These are phyloP conservation scores for Poronia punctata DNA, from an alignment of 495 filamentous ascomycete species.

Conservation along the genomic window DNA sequence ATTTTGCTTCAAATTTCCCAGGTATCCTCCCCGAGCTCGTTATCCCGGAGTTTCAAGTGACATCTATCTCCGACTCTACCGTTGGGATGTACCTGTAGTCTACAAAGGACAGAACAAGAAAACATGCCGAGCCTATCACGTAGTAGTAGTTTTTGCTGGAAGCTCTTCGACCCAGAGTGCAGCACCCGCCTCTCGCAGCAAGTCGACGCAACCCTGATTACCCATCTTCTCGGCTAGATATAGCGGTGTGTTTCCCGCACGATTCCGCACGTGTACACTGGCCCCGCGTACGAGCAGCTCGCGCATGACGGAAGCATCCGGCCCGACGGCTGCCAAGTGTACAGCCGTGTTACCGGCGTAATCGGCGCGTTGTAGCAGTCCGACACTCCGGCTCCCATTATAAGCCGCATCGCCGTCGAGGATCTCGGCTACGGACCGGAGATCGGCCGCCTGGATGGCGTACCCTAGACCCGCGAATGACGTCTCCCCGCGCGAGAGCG, in stretches of 20 bases:
- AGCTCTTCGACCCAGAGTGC: slow-evolving; percentile 43
- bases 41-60: too few species aligned
- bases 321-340: slow-evolving; percentile 50
- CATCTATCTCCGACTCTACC: too few species aligned
- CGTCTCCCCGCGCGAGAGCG: slow-evolving; percentile 40
- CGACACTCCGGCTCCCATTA: slow-evolving; percentile 36
- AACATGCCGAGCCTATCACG: not conserved
- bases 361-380: slow-evolving; percentile 67
- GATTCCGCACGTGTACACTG: slow-evolving; percentile 80
- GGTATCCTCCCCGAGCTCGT: too few species aligned
- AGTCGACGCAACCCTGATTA: slow-evolving; percentile 50
- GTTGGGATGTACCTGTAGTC: too few species aligned
- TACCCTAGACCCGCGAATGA: slow-evolving; percentile 71
- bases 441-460: slow-evolving; percentile 68
- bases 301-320: slow-evolving; percentile 51
- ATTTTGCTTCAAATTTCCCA: too few species aligned
- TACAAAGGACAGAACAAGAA: too few species aligned
- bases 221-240: slow-evolving; percentile 60
- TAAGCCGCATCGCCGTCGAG: slow-evolving; percentile 51
- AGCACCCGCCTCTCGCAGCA: slow-evolving; percentile 65
- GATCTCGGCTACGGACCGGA: slow-evolving; percentile 55
- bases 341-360: slow-evolving; percentile 87
- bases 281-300: slow-evolving; percentile 71
- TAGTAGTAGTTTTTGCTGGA: not conserved
- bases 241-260: slow-evolving; percentile 72